phyloP scores from a whole-genome alignment of 495 filamentous ascomycete species.

The Cercophora sp. region DNA sequence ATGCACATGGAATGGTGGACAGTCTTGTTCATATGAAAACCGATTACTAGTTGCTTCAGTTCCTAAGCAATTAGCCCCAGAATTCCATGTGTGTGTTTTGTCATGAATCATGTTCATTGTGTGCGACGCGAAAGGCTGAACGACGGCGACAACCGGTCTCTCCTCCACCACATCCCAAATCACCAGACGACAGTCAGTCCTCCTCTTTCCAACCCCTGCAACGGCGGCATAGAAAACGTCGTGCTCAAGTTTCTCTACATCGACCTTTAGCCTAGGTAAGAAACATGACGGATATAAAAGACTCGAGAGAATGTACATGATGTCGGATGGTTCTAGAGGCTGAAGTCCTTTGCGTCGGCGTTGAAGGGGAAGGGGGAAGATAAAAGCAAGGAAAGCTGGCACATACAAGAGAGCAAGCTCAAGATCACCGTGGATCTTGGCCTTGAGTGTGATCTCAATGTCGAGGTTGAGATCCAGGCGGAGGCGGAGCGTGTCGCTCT shows the following conservation, averaged over 20 bases:
- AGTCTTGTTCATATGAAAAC: no score
- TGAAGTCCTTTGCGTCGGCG: conserved; percentile 17
- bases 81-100: conserved; percentile 8
- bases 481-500: conserved; percentile 65
- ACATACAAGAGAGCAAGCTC: conserved; percentile 79
- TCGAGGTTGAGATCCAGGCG: conserved; percentile 83
- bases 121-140: background rate
- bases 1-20: no score
- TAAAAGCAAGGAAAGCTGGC: conserved; percentile 6
- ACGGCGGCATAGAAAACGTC: background rate
- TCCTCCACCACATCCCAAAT: background rate
- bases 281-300: conserved; percentile 19
- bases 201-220: background rate
- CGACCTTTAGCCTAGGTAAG: conserved; percentile 33
- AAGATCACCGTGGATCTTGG: conserved; percentile 88
- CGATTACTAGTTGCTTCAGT: conserved; percentile 34
- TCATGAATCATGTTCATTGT: background rate
- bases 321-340: conserved; percentile 11
- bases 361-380: conserved; percentile 3
- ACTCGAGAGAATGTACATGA: conserved; percentile 1
- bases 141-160: background rate
- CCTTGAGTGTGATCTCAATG: conserved; percentile 86
- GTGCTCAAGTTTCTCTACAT: conserved; percentile 37
- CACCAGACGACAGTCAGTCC: background rate
- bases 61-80: conserved; percentile 38